Base-by-base conservation (phyloP, 441 rosid species). In the Mallotus japonicus region DNA sequence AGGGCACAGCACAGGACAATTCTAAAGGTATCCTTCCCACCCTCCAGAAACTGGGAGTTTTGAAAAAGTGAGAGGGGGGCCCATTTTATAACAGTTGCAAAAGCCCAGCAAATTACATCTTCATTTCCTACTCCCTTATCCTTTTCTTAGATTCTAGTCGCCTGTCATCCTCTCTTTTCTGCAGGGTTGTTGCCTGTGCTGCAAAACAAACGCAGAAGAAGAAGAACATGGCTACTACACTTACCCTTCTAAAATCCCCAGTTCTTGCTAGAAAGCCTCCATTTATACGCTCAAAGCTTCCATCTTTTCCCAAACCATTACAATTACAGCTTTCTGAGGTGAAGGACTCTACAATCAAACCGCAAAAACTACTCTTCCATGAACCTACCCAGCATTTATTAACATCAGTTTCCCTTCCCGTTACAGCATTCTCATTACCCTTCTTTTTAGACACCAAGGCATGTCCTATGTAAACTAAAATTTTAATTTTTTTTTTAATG, bases 391-490 rank as follows among this genome's bases (percentile, higher is more conserved):
- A 77, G 10, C 80, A 68, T 32, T 76, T 86, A 42, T 75, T 87
- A 19, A 81, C 76, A 67, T 82, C 91, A 3, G 73, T 87, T 6
- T 76, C 89, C 72, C 87, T 92, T 61, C 88, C 93, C 60, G 81
- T 88, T 9, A 63, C 95, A 22, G 76, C 91, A 34, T 67, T 75
- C 58, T 69, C 91, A 82, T 79, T 92, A 46, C 95, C 96, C 19
- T 84, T 88, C 84, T 61, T 90, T 69, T 59, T 88, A 17, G 93
- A 88, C 24, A 47, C 89, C 19, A 84, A 88, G 93, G 97, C 75
- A 79, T 78, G 81, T 72, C 22, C 51, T 13, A 11, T 0, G 12
- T 44, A 8, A 1, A 44, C 1, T 10, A 37, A 37, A 37, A 6
- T 37, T 28, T 28, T 37, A 3, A 37, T 65, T 75, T 12, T 13